These are phyloP conservation scores for Podaxis sp. DNA, from an alignment of 768 basidiomycete species.

Conservation along the genomic window DNA sequence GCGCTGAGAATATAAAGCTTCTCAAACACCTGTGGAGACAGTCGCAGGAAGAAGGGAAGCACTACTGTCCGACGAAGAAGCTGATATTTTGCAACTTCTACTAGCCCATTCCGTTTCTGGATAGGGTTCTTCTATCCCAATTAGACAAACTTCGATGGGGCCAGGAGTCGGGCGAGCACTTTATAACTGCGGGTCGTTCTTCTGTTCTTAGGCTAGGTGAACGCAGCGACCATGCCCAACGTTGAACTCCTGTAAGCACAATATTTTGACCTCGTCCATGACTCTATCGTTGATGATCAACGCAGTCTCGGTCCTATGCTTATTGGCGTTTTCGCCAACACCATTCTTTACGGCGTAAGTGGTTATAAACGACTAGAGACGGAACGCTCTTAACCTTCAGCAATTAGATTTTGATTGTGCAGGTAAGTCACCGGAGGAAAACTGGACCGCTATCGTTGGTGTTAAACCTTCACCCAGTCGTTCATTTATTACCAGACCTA, in stretches of 20 bases:
- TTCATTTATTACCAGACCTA: slow-evolving; percentile 41
- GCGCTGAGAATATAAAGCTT: neutral
- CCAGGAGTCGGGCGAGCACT: neutral
- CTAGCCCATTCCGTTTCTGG: neutral
- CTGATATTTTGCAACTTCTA: neutral
- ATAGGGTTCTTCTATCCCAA: neutral
- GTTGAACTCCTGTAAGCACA: slow-evolving; percentile 4
- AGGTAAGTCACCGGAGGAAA: slow-evolving; percentile 24
- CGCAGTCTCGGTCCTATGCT: slow-evolving; percentile 46
- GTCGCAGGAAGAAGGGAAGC: neutral
- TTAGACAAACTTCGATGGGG: neutral
- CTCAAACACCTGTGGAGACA: neutral
- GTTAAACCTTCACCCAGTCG: slow-evolving; percentile 20
- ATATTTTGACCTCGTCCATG: neutral
- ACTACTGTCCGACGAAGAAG: neutral
- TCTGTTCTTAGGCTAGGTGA: neutral
- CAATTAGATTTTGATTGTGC: slow-evolving; percentile 33
- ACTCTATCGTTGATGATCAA: neutral
- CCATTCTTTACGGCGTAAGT: slow-evolving; percentile 46
- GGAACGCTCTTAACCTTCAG: neutral
- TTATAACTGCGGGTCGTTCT: neutral
- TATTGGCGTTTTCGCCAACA: slow-evolving; percentile 41
- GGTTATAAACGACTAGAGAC: neutral
- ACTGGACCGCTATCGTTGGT: neutral
- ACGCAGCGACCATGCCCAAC: neutral